Evolutionary conservation across 441 rosid species (phyloP).

Genomic region (Aleurites moluccanus): DNA sequence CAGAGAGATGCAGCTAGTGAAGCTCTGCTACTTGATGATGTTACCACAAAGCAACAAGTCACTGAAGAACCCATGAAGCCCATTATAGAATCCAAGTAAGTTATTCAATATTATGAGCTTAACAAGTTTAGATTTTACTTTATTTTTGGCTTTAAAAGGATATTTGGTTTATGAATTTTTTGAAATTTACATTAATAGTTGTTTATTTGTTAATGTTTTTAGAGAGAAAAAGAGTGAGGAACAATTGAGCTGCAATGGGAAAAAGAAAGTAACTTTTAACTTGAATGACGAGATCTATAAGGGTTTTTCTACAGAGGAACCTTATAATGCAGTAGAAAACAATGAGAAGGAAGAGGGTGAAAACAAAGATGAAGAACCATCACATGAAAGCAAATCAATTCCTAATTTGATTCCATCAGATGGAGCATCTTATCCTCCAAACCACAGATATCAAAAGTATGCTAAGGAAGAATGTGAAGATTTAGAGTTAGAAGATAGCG

Average conservation of each 20-base stretch:
- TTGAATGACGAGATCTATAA: constrained; percentile 46
- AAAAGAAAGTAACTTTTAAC: constrained; percentile 65
- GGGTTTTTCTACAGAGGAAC: constrained; percentile 35
- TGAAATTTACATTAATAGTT: background rate
- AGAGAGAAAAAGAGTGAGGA: constrained; percentile 40
- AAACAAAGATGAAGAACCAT: constrained; percentile 15
- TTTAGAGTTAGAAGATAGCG: constrained; percentile 22
- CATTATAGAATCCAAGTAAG: constrained; percentile 29
- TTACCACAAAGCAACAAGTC: constrained; percentile 23
- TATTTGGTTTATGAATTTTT: background rate
- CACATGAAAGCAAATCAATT: constrained; percentile 20
- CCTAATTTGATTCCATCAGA: constrained; percentile 26
- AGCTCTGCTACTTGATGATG: constrained; percentile 13
- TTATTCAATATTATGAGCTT: background rate
- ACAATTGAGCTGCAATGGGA: constrained; percentile 36
- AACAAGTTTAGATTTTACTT: background rate
- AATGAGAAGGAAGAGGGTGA: constrained; percentile 16
- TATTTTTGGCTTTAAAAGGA: background rate
- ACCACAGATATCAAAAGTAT: constrained; percentile 36
- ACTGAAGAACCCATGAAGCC: constrained; percentile 26
- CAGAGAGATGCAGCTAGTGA: constrained; percentile 37
- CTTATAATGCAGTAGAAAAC: constrained; percentile 16
- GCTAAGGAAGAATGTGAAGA: constrained; percentile 31
- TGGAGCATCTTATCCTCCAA: constrained; percentile 30
- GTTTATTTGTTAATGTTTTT: background rate